phyloP scores from a whole-genome alignment of 2,329 filamentous ascomycete genomes.

The Aulographum hederae region DNA sequence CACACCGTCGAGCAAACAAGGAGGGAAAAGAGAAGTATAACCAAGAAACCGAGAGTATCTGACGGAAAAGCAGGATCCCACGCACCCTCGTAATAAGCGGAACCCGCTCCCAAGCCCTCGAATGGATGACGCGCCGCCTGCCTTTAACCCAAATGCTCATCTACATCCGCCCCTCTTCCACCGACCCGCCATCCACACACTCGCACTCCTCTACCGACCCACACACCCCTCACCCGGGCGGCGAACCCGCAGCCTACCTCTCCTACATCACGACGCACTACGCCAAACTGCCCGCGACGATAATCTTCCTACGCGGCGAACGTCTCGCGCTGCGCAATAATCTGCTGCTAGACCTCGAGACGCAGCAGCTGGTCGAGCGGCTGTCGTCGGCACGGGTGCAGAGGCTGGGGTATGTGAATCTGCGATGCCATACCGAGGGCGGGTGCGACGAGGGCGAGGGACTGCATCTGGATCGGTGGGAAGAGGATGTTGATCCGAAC shows the following conservation, averaged over 20 bases:
- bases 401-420: conserved; percentile 38
- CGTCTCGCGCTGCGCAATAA: conserved; percentile 42
- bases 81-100: too few relatives aligned
- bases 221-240: too few relatives aligned
- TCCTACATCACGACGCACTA: conserved; percentile 47
- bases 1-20: too few relatives aligned
- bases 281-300: conserved; percentile 36
- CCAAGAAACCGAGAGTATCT: too few relatives aligned
- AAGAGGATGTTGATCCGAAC: conserved; percentile 19
- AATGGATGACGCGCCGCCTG: too few relatives aligned
- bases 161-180: too few relatives aligned
- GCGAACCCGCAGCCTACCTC: conserved; percentile 44
- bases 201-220: too few relatives aligned
- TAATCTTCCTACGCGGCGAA: conserved; percentile 42
- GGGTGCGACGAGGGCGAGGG: conserved; percentile 40
- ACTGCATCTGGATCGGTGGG: conserved; percentile 26
- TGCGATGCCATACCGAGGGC: conserved; percentile 38
- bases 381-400: conserved; percentile 33
- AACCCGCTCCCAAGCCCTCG: too few relatives aligned
- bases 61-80: too few relatives aligned
- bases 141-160: too few relatives aligned
- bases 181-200: too few relatives aligned
- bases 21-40: too few relatives aligned
- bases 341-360: conserved; percentile 30
- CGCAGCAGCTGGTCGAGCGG: conserved; percentile 29